phyloP scores from a whole-genome alignment of 2,329 filamentous ascomycete species.

The Sporothrix globosa region DNA sequence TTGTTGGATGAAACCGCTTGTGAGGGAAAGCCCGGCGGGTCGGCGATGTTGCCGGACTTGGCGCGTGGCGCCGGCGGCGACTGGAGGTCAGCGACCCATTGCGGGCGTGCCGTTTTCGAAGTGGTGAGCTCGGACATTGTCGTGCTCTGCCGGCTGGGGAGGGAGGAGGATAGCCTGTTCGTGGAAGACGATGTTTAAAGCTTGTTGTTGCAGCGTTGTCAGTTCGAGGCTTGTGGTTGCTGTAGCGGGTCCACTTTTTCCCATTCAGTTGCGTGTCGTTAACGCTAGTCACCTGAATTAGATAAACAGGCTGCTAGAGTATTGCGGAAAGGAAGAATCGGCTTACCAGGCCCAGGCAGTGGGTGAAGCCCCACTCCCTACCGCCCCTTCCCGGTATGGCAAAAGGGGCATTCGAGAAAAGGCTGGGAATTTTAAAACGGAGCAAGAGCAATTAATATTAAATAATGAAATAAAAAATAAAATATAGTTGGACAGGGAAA shows the following conservation, averaged over 20 bases:
- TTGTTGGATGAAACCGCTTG: conserved; percentile 58
- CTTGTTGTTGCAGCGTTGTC: not conserved
- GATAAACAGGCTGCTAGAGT: not conserved
- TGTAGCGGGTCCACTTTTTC: conserved; percentile 1
- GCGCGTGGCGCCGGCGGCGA: conserved; percentile 67
- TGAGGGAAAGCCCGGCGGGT: conserved; percentile 81
- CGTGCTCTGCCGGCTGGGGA: not conserved
- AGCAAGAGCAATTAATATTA: conserved; percentile 18
- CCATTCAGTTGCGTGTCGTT: conserved; percentile 11
- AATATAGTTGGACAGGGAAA: conserved; percentile 14
- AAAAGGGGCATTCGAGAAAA: conserved; percentile 21
- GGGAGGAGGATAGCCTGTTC: not conserved
- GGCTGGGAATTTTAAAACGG: conserved; percentile 17
- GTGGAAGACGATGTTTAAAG: not conserved
- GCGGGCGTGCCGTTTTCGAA: conserved; percentile 53
- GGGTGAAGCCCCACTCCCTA: too few relatives aligned
- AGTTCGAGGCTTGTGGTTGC: not conserved
- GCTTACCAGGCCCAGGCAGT: not conserved
- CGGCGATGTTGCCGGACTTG: conserved; percentile 70
- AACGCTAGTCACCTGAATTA: conserved; percentile 1
- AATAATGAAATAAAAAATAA: conserved; percentile 2
- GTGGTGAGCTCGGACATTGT: conserved; percentile 40
- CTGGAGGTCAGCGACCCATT: conserved; percentile 83
- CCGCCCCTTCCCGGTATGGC: conserved; percentile 31
- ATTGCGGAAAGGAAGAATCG: too few relatives aligned